Percentiles rank a stretch among this genome's conserved stretches.
These are phyloP conservation scores for Hygrophoropsis aurantiaca DNA, from an alignment of 768 basidiomycete genomes.

Conservation along the genomic window DNA sequence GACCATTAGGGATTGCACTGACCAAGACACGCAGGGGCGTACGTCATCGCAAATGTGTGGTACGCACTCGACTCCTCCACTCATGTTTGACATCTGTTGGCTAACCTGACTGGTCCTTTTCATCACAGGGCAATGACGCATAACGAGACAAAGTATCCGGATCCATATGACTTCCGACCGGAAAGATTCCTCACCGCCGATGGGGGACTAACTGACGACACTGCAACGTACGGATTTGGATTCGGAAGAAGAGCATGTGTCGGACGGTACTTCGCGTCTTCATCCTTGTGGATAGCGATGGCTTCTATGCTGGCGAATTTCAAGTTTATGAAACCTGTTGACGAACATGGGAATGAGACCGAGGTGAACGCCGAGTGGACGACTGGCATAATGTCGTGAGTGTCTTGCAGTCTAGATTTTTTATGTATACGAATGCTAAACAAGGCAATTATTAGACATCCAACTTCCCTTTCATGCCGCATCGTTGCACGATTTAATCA, in stretches of 20 bases:
- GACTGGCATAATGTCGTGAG: neutral
- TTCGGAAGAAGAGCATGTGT: conserved; percentile 11
- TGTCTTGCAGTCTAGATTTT: neutral
- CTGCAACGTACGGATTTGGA: conserved; percentile 6
- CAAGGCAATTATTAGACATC: too few species aligned
- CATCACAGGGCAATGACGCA: conserved; percentile 36
- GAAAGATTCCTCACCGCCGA: conserved; percentile 26
- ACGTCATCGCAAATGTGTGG: conserved; percentile 5
- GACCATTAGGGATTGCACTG: neutral
- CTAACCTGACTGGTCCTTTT: neutral
- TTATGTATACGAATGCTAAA: neutral
- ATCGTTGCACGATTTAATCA: too few species aligned
- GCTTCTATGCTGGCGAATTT: conserved; percentile 5
- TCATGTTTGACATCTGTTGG: neutral
- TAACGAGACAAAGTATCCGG: conserved; percentile 32
- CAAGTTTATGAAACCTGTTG: conserved; percentile 7
- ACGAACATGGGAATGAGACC: conserved; percentile 7
- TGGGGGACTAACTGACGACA: conserved; percentile 3
- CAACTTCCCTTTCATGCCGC: too few species aligned
- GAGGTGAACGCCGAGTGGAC: conserved; percentile 3
- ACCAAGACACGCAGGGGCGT: neutral
- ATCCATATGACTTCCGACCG: conserved; percentile 31
- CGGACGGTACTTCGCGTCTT: conserved; percentile 7
- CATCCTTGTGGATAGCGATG: conserved; percentile 9
- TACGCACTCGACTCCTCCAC: neutral